Conservation (phyloP, 257 asterid species). For the Leptodermis oblonga region DNA sequence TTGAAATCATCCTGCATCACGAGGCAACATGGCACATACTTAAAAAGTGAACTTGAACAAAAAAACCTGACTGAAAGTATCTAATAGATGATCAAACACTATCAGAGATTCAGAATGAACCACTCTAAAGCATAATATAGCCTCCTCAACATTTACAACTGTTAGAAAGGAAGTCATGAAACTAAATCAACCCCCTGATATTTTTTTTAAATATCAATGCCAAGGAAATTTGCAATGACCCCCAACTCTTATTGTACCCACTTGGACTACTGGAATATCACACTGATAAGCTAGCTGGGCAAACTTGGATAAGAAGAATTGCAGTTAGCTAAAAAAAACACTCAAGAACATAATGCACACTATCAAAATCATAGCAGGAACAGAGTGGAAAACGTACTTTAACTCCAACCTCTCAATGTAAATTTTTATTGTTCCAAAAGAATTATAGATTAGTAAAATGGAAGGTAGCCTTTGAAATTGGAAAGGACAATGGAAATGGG, state of each 20-base stretch:
- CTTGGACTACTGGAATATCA: conserved; percentile 35
- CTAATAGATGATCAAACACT: background rate
- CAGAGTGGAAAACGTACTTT: background rate
- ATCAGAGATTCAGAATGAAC: conserved; percentile 34
- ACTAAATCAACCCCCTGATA: background rate
- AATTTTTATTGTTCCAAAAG: background rate
- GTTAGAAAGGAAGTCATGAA: background rate
- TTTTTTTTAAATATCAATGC: background rate
- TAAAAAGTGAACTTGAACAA: background rate
- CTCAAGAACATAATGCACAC: background rate
- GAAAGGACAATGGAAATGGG: background rate
- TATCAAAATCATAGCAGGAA: background rate
- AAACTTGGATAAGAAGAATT: background rate
- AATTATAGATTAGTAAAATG: background rate
- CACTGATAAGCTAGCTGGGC: background rate
- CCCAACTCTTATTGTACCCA: conserved; percentile 34
- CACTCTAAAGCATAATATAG: conserved; percentile 39
- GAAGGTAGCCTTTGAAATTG: background rate
- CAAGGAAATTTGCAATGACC: conserved; percentile 10
- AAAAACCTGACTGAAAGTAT: background rate
- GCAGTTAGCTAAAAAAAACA: background rate
- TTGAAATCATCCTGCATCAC: conserved; percentile 48
- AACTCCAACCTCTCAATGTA: background rate
- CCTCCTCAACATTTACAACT: conserved; percentile 44
- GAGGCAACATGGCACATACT: background rate